Evolutionary conservation across 2,329 filamentous ascomycete species (phyloP).

Genomic region (Grosmannia serpens): DNA sequence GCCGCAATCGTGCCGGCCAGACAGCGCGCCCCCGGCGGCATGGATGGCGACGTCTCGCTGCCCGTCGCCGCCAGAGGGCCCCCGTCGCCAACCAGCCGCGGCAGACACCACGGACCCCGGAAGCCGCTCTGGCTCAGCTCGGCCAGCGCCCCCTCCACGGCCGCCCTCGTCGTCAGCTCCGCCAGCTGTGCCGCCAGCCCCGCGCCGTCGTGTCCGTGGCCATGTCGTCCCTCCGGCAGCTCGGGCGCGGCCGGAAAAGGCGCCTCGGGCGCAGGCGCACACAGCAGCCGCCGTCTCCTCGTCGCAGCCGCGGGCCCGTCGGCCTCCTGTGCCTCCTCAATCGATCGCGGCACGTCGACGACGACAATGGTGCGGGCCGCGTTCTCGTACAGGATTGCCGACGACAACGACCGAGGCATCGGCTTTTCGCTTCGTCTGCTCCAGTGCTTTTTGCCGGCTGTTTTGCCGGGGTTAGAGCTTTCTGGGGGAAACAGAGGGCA

Average conservation of each 20-base stretch:
- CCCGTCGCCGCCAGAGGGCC: slow-evolving; percentile 1
- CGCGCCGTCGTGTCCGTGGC: background rate
- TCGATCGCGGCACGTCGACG: slow-evolving; percentile 58
- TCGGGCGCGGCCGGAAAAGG: slow-evolving; percentile 36
- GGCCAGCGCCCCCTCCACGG: slow-evolving; percentile 31
- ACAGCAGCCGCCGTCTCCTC: slow-evolving; percentile 29
- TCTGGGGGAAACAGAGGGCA: background rate
- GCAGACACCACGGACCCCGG: slow-evolving; percentile 33
- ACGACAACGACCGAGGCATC: slow-evolving; percentile 10
- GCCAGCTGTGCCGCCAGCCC: slow-evolving; percentile 35
- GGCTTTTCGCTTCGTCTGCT: background rate
- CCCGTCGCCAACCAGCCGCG: slow-evolving; percentile 15
- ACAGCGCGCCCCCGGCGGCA: slow-evolving; percentile 32
- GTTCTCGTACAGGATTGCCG: slow-evolving; percentile 43
- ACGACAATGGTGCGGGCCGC: slow-evolving; percentile 38
- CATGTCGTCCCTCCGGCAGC: background rate
- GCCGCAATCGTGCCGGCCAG: slow-evolving; percentile 37
- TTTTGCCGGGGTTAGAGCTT: background rate
- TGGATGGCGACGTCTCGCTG: slow-evolving; percentile 7
- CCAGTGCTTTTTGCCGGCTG: background rate
- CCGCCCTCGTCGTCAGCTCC: slow-evolving; percentile 40
- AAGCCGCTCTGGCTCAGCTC: slow-evolving; percentile 21
- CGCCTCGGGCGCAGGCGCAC: slow-evolving; percentile 27
- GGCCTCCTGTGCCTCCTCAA: slow-evolving; percentile 53
- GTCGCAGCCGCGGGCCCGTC: too few relatives aligned